Percentiles rank a stretch among this genome's conserved stretches.
Evolutionary conservation across 371 early-diverging fungal genomes (phyloP).

Genomic region (Rhizopus delemar): DNA sequence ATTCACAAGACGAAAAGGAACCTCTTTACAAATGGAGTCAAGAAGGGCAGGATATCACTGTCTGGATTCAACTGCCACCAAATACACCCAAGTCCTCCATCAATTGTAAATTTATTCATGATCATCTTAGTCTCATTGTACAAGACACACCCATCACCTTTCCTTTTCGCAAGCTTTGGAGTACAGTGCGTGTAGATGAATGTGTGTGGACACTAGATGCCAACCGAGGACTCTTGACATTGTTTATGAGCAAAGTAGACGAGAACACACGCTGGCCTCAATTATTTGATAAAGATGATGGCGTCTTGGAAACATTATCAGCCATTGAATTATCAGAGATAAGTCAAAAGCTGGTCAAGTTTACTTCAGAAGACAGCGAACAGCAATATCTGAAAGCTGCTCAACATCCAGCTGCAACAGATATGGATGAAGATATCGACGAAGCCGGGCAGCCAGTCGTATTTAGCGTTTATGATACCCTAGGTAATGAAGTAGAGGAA

Average conservation of each 20-base stretch:
- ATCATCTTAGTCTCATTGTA: conserved; percentile 55
- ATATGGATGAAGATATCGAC: conserved; percentile 73
- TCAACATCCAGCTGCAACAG: conserved; percentile 58
- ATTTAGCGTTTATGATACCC: conserved; percentile 46
- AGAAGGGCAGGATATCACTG: conserved; percentile 65
- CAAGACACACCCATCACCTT: conserved; percentile 27
- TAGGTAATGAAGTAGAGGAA: conserved; percentile 37
- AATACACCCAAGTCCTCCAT: conserved; percentile 56
- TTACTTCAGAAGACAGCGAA: conserved; percentile 50
- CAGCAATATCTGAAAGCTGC: conserved; percentile 19
- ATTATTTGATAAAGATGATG: conserved; percentile 71
- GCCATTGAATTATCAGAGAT: conserved; percentile 61
- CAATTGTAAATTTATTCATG: conserved; percentile 52
- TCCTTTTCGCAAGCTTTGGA: conserved; percentile 42
- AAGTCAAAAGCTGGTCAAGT: conserved; percentile 63
- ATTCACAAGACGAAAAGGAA: conserved; percentile 27
- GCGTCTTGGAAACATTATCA: conserved; percentile 75
- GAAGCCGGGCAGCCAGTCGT: conserved; percentile 57
- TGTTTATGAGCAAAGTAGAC: conserved; percentile 67
- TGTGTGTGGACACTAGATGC: conserved; percentile 76
- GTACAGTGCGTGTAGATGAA: conserved; percentile 59
- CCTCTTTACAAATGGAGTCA: conserved; percentile 74
- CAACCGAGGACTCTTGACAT: conserved; percentile 52
- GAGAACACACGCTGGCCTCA: conserved; percentile 75
- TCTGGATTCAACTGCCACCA: conserved; percentile 60